Conservation (phyloP, 495 filamentous ascomycete species). For the Penicillium nucicola region DNA sequence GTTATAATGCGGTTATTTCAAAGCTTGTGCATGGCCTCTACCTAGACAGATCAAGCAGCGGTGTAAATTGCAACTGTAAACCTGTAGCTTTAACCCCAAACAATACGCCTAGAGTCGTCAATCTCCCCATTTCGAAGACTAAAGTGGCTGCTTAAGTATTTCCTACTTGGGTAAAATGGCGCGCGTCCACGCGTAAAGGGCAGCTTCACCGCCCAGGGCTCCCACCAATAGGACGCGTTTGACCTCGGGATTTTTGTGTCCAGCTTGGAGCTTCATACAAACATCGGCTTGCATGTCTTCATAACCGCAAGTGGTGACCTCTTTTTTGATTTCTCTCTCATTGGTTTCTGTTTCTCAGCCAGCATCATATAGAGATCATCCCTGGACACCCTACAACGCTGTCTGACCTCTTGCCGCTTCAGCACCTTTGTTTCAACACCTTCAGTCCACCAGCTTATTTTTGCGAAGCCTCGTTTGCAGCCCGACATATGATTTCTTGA, state of each 20-base stretch:
- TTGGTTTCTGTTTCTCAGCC: too few species aligned
- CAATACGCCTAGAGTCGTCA: too few species aligned
- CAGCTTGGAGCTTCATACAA: background rate
- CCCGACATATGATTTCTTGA: too few species aligned
- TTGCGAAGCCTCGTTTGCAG: too few species aligned
- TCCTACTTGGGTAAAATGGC: slow-evolving; percentile 19
- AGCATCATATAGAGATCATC: too few species aligned
- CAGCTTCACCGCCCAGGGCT: slow-evolving; percentile 7
- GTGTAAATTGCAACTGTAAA: too few species aligned
- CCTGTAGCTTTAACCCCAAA: too few species aligned
- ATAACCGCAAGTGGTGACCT: background rate
- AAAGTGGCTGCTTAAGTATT: background rate
- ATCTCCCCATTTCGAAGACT: background rate
- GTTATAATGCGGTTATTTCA: slow-evolving; percentile 19
- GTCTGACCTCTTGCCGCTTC: too few species aligned
- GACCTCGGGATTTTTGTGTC: slow-evolving; percentile 13
- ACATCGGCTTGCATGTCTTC: background rate
- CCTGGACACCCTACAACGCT: too few species aligned
- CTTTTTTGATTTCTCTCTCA: background rate
- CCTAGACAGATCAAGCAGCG: too few species aligned
- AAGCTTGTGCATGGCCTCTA: background rate
- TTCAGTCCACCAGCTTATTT: too few species aligned
- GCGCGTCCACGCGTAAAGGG: slow-evolving; percentile 24
- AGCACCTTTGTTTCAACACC: too few species aligned
- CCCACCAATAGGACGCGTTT: slow-evolving; percentile 16